Base-by-base conservation (phyloP, 2,329 filamentous ascomycete species). In the Pyrenochaeta sp. region DNA sequence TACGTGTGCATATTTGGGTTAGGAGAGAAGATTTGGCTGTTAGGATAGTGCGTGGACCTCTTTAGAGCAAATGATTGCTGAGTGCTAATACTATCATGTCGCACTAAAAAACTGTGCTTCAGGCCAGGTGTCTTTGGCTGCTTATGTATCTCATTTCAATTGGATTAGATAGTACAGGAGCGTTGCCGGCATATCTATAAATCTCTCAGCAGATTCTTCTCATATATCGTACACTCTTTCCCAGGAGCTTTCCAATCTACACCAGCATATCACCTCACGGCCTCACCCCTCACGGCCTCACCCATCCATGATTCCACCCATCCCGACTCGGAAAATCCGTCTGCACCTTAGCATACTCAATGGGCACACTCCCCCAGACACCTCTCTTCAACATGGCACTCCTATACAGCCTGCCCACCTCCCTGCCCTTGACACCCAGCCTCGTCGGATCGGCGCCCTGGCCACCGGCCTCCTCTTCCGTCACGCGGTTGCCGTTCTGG, bases 231-330 rank as follows among this genome's bases (percentile, higher is more conserved):
- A 48, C 53, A 57, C 14, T 40, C 41, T 23, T 7, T n/a, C 13
- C 13, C 15, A 13, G 4, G 6, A 7, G 9, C 24, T 35, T 24
- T n/a, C n/a, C n/a, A n/a, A n/a, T n/a, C n/a, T n/a, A n/a, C n/a
- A n/a, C n/a, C n/a, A n/a, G n/a, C n/a, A n/a, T n/a, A n/a, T n/a
- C 18, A 4, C n/a, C 35, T 18, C 20, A 30, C 10, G 11, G 6
- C 35, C 17, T 17, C 17, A 13, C 29, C n/a, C 35, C 41, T 41
- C 57, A 32, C 54, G n/a, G 74, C 73, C 86, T 82, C 77, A 85
- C 96, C 94, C 94, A 99, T 9, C 78, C 87, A 74, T 96, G 86
- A 75, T 97, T 94, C 91, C 93, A 99, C n/a, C 90, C 84, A 57
- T 87, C 83, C 64, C 80, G 81, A 1, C 80, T 77, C 6, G 93